Evolutionary conservation across 2,329 filamentous ascomycete genomes (phyloP).

Genomic region (Neonectria magnoliae): DNA sequence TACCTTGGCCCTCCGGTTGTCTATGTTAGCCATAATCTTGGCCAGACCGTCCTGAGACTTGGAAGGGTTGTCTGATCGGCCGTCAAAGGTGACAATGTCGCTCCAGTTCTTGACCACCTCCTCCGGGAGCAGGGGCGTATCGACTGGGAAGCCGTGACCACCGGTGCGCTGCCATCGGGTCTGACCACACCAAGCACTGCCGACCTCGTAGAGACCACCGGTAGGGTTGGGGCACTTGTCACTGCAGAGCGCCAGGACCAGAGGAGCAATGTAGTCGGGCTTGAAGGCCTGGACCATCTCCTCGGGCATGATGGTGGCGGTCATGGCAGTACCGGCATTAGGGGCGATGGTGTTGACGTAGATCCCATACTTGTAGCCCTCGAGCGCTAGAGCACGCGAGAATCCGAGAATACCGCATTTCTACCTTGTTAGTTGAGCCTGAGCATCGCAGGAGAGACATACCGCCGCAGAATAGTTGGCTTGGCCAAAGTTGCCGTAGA

Average conservation of each 20-base stretch:
- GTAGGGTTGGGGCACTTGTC: conserved; percentile 89
- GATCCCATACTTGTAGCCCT: conserved; percentile 98
- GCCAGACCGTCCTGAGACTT: conserved; percentile 80
- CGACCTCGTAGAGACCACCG: conserved; percentile 91
- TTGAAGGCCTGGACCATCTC: conserved; percentile 99
- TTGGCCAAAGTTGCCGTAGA: conserved; percentile 99
- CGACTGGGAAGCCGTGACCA: conserved; percentile 90
- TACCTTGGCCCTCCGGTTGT: conserved; percentile 76
- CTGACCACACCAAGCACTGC: conserved; percentile 89
- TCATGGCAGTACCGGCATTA: conserved; percentile 97
- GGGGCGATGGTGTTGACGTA: conserved; percentile 98
- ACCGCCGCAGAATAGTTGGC: conserved; percentile 94
- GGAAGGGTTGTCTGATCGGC: conserved; percentile 85
- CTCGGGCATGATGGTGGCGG: conserved; percentile 90
- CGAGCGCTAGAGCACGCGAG: conserved; percentile 89
- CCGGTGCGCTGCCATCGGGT: conserved; percentile 95
- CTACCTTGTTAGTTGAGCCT: conserved; percentile 52
- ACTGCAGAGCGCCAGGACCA: conserved; percentile 84
- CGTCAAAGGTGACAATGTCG: conserved; percentile 86
- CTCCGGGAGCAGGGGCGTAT: conserved; percentile 85
- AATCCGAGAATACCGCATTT: conserved; percentile 95
- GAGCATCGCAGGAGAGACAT: conserved; percentile 51
- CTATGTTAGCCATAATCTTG: conserved; percentile 83
- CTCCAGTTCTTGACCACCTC: conserved; percentile 80
- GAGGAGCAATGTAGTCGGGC: conserved; percentile 95